phyloP scores from a whole-genome alignment of 257 asterid genomes.

The Capsicum pubescens region DNA sequence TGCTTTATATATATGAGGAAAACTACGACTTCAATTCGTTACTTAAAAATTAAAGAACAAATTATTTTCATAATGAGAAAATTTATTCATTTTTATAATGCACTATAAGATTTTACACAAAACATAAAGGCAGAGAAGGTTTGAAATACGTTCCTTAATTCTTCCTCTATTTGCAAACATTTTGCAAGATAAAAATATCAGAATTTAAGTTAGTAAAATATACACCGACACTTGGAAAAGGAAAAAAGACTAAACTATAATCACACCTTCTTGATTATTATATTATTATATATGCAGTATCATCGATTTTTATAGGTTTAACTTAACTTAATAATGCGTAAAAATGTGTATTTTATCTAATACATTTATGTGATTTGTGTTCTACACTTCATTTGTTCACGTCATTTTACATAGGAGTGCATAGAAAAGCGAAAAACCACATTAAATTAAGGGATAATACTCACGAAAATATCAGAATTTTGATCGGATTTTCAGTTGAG shows the following conservation, averaged over 20 bases:
- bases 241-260: not conserved
- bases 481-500: too few relatives aligned
- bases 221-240: not conserved
- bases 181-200: not conserved
- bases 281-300: not conserved
- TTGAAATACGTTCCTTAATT: not conserved
- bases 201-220: not conserved
- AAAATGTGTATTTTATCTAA: not conserved
- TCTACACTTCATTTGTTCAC: too few relatives aligned
- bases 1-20: too few relatives aligned
- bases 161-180: not conserved
- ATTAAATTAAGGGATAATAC: too few relatives aligned
- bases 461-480: too few relatives aligned
- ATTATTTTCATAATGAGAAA: not conserved
- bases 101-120: not conserved
- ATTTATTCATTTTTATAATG: not conserved
- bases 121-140: not conserved
- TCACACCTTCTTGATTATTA: not conserved
- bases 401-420: too few relatives aligned
- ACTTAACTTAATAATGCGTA: not conserved
- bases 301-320: not conserved
- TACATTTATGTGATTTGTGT: not conserved
- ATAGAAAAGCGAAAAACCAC: too few relatives aligned
- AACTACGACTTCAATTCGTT: too few relatives aligned
- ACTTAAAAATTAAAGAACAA: too few relatives aligned